A percentile compares a stretch with the other conserved stretches of the same genome.
Conservation (phyloP, 352 stramenopile species). For the Phytophthora ramorum region DNA sequence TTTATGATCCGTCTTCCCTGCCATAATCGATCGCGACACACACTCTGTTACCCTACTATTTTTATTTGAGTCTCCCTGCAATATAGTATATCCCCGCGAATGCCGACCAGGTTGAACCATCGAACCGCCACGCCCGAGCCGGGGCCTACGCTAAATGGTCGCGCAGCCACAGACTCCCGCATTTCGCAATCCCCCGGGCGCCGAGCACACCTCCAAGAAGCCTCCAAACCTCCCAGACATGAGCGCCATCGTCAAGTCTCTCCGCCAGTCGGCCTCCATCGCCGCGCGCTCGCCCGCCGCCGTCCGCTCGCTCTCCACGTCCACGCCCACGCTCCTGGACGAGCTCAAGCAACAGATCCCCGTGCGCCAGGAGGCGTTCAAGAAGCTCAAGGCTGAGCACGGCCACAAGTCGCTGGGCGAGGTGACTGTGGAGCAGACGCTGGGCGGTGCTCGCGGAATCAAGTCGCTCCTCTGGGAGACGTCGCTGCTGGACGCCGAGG, state of each 20-base stretch:
- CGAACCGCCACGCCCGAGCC: constrained; percentile 1
- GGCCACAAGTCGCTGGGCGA: constrained; percentile 93
- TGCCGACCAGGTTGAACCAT: constrained; percentile 27
- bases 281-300: constrained; percentile 49
- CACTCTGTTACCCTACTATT: not conserved
- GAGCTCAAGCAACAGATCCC: constrained; percentile 92
- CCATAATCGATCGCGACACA: not conserved
- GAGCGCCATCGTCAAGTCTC: constrained; percentile 77
- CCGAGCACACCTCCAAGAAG: constrained; percentile 24
- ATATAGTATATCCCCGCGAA: constrained; percentile 14
- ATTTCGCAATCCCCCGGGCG: constrained; percentile 45
- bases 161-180: constrained; percentile 29
- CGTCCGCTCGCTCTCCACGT: constrained; percentile 72
- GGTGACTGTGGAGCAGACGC: constrained; percentile 97
- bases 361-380: constrained; percentile 92
- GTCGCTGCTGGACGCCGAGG: constrained; percentile 93
- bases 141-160: constrained; percentile 15
- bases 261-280: constrained; percentile 55
- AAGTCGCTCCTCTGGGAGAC: constrained; percentile 99
- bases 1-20: not conserved
- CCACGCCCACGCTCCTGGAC: constrained; percentile 74
- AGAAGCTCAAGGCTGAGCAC: constrained; percentile 95
- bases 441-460: constrained; percentile 96
- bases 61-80: not conserved
- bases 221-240: constrained; percentile 36